Base-by-base conservation (phyloP, 2,329 filamentous ascomycete genomes). In the Cladosporium sp. region DNA sequence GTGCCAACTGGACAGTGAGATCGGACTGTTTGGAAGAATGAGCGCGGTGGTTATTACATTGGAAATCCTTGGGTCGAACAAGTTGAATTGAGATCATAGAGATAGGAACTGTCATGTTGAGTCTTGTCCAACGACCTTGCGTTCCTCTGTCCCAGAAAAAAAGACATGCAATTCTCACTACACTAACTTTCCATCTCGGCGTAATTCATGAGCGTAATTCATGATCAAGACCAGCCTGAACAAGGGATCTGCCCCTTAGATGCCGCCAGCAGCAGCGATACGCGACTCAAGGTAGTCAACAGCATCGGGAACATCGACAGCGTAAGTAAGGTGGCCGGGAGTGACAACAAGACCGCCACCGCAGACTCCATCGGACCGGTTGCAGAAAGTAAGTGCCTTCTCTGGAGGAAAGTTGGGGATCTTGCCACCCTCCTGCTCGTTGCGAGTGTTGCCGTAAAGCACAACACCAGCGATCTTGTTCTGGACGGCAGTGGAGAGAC, bases 401-500 rank as follows among this genome's bases (percentile, higher is more conserved):
- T 69, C 71, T 5, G 66, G 33, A 3, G 78, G 76, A 62, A 76
- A 80, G 53, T 69, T 70, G 0, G 72, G 69, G 53, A 80, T 79
- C 12, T 69, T 67, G 14, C 78, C 77, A 31, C 66, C 63, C 60
- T 78, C 77, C 70, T 79, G 78, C 61, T 64, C 57, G 61, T 80
- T 80, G 67, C 74, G 73, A 6, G 78, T 80, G 70, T 80, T 78
- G 14, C 79, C 78, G 57, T 78, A 80, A 18, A 79, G 71, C 29
- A 79, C 78, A 2, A 77, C 71, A 16, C 78, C 78, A n/a, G 75
- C 75, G 64, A 80, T 71, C 31, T 73, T 71, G 31, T 71, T 61
- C 62, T 72, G 72, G 23, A 78, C 70, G 1, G 68, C 66, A 16
- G 69, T 33, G 16, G 69, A 68, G 8, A 78, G 71, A 11, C 71